Percentiles rank a stretch among this genome's conserved stretches.
phyloP scores from a whole-genome alignment of 2,329 filamentous ascomycete genomes.

The Trichophyton rubrum region DNA sequence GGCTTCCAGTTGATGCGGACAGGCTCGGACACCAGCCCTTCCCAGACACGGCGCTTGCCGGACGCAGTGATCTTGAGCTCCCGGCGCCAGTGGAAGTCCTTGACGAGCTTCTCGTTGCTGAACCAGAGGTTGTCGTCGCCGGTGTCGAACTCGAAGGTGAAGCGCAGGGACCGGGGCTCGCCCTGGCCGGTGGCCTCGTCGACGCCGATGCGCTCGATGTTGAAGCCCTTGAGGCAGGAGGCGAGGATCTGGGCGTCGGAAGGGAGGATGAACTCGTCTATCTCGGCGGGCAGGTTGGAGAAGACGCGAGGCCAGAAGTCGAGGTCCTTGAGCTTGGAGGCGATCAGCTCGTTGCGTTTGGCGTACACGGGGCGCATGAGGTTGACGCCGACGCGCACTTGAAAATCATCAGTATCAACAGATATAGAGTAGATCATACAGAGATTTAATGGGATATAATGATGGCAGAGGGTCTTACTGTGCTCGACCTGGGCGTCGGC shows the following conservation, averaged over 20 bases:
- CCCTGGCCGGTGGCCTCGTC: slow-evolving; percentile 43
- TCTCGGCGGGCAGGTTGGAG: slow-evolving; percentile 70
- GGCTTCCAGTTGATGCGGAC: slow-evolving; percentile 81
- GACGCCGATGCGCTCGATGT: slow-evolving; percentile 71
- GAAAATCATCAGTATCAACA: background rate
- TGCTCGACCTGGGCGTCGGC: slow-evolving; percentile 72
- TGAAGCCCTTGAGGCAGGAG: slow-evolving; percentile 53
- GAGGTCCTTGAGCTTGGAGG: slow-evolving; percentile 48
- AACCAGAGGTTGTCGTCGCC: slow-evolving; percentile 64
- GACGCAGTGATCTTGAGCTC: slow-evolving; percentile 33
- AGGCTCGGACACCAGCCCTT: slow-evolving; percentile 74
- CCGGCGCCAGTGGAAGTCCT: slow-evolving; percentile 80
- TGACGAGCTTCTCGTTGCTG: slow-evolving; percentile 62
- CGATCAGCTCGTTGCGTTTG: slow-evolving; percentile 58
- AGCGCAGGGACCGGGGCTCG: slow-evolving; percentile 66
- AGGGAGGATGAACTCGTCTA: slow-evolving; percentile 80
- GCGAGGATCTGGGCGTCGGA: slow-evolving; percentile 59
- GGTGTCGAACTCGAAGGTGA: slow-evolving; percentile 61
- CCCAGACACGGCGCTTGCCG: slow-evolving; percentile 46
- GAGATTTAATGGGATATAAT: slow-evolving; percentile 12
- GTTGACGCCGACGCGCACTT: background rate
- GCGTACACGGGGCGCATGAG: slow-evolving; percentile 55
- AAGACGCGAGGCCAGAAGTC: slow-evolving; percentile 94
- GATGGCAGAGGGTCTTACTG: slow-evolving; percentile 38
- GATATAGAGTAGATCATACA: slow-evolving; percentile 10